A percentile compares a stretch with the other conserved stretches of the same genome.
Conservation (phyloP, 257 asterid species). For the Fraxinus cuspidata region DNA sequence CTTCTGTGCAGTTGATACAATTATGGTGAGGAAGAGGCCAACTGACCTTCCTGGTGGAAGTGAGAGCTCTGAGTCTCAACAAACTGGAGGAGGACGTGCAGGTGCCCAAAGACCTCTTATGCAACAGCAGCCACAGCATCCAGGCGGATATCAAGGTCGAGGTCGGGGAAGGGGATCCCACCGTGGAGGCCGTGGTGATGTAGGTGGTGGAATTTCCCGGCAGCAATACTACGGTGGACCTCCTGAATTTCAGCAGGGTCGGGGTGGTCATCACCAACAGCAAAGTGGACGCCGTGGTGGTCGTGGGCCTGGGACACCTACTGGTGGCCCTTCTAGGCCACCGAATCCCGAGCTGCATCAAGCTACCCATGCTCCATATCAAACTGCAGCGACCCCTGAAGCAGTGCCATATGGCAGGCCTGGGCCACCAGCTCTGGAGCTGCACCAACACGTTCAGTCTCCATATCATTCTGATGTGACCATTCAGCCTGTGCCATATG, state of each 20-base stretch:
- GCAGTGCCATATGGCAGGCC: slow-evolving; percentile 1
- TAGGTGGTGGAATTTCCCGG: slow-evolving; percentile 45
- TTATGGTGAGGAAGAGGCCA: slow-evolving; percentile 81
- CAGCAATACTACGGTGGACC: slow-evolving; percentile 43
- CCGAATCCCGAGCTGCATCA: background rate
- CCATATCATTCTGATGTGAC: slow-evolving; percentile 51
- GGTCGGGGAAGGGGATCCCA: slow-evolving; percentile 44
- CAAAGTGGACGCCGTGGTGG: slow-evolving; percentile 69
- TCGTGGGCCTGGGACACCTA: slow-evolving; percentile 12
- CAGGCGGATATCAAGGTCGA: slow-evolving; percentile 52
- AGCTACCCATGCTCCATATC: background rate
- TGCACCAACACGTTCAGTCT: slow-evolving; percentile 85
- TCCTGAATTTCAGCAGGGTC: slow-evolving; percentile 44
- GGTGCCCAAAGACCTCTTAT: slow-evolving; percentile 51
- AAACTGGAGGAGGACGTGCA: slow-evolving; percentile 61
- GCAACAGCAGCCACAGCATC: slow-evolving; percentile 43
- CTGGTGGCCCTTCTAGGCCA: slow-evolving; percentile 43
- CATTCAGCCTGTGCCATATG: slow-evolving; percentile 46
- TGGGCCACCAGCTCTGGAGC: slow-evolving; percentile 81
- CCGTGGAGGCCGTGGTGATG: slow-evolving; percentile 52
- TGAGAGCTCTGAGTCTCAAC: slow-evolving; percentile 62
- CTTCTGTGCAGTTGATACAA: background rate
- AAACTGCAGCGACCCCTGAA: background rate
- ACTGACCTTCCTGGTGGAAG: slow-evolving; percentile 64
- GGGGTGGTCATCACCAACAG: slow-evolving; percentile 53